phyloP scores from a whole-genome alignment of 225 moss, liverwort and hornwort genomes.

The Rhytidiadelphus loreus region DNA sequence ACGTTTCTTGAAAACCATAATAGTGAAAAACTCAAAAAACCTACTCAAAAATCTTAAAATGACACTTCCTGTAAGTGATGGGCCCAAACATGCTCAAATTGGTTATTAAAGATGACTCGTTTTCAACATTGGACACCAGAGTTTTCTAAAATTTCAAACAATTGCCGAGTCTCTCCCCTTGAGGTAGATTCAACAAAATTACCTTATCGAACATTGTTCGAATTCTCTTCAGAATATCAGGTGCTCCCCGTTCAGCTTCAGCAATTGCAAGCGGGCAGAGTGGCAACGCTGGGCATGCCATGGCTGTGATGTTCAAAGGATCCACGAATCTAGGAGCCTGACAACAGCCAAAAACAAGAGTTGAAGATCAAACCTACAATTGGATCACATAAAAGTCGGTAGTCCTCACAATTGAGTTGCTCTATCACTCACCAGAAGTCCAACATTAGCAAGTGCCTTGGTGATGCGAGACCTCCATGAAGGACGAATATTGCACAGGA shows the following conservation, averaged over 20 bases:
- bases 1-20: background rate
- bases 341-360: background rate
- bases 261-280: constrained; percentile 91
- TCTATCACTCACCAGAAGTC: constrained; percentile 54
- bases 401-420: background rate
- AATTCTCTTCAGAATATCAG: constrained; percentile 72
- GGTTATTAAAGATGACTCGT: background rate
- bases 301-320: constrained; percentile 59
- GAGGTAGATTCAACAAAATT: background rate
- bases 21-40: background rate
- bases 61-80: background rate
- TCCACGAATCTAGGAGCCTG: constrained; percentile 75
- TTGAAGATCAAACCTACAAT: background rate
- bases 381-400: background rate
- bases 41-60: background rate
- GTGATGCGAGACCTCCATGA: constrained; percentile 79
- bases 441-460: constrained; percentile 59
- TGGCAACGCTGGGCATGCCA: constrained; percentile 95
- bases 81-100: background rate
- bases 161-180: background rate
- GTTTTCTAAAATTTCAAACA: background rate
- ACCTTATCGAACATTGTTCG: constrained; percentile 65
- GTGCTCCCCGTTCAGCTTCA: constrained; percentile 93
- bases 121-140: background rate
- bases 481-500: constrained; percentile 65